phyloP scores from a whole-genome alignment of 495 filamentous ascomycete species.

The Penicillium daleae region DNA sequence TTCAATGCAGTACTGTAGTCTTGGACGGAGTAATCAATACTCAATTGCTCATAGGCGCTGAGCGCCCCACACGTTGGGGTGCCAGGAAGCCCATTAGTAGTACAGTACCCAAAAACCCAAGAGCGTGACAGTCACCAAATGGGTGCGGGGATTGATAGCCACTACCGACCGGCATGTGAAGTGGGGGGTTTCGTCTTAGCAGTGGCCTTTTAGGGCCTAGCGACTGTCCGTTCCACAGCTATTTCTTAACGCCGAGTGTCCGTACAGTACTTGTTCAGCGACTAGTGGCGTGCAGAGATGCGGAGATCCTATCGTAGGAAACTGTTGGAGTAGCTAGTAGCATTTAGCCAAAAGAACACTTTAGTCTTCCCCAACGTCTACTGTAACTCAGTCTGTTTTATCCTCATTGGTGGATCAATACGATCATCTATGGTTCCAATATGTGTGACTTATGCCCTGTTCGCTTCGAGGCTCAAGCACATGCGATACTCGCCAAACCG shows the following conservation, averaged over 20 bases:
- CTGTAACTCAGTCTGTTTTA: background rate
- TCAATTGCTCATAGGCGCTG: background rate
- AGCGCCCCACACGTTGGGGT: background rate
- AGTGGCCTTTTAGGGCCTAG: background rate
- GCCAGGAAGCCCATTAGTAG: background rate
- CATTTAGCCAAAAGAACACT: background rate
- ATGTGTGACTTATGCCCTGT: background rate
- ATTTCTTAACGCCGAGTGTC: background rate
- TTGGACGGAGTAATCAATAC: too few relatives aligned
- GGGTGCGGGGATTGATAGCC: background rate
- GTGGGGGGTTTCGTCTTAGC: background rate
- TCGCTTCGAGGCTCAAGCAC: background rate
- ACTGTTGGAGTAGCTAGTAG: background rate
- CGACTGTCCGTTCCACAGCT: background rate
- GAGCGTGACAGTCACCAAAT: background rate
- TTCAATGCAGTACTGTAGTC: background rate
- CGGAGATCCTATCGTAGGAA: background rate
- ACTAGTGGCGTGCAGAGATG: background rate
- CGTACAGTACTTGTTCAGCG: background rate
- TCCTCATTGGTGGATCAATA: background rate
- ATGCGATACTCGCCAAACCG: background rate
- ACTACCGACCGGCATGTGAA: conserved; percentile 2
- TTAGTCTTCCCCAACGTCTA: background rate
- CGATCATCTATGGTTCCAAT: background rate
- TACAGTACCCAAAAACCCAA: too few relatives aligned